Base-by-base conservation (phyloP, 768 basidiomycete genomes). In the Boletus sp. region DNA sequence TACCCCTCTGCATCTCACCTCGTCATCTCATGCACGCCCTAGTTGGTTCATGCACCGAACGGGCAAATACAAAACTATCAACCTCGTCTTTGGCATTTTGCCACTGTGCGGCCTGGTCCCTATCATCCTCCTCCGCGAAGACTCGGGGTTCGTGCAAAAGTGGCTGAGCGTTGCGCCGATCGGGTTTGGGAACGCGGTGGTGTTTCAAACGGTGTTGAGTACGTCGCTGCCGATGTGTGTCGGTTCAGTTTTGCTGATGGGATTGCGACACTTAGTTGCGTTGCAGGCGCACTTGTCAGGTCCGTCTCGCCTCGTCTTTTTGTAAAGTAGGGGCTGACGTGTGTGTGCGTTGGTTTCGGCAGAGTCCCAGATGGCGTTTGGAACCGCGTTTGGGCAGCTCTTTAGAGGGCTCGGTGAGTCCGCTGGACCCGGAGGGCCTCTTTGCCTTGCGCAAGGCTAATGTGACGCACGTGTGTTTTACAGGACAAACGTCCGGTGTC, bases 31-130 rank as follows among this genome's bases (percentile, higher is more conserved):
- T 2, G 8, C 14, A 42, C 3, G 7, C 19, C 14, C 13, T 47
- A 71, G 70, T 14, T 82, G 77, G 75, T 58, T 78, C 46, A 78
- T 82, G 75, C 77, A 77, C 47, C 72, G 73, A 15, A 81, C 79
- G 1, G 81, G 81, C 1, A 79, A 70, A 56, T 83, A 83, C 65
- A 79, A 75, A 56, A 60, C 59, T 1, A 66, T 83, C 23, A 79
- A 78, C 53, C 62, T 76, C 32, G 61, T 77, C 2, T 83, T 80
- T 55, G 82, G 81, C 0, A 63, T 77, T 15, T 70, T 77, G 48
- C 82, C 81, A 5, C 72, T 80, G 58, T 64, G 76, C 4, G 74
- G 78, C 2, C 72, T 77, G 0, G 51, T 75, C 5, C 64, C 76
- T 1, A 70, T 82, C 23, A 64, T 72, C 3, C 30, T 68, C 9